phyloP scores from a whole-genome alignment of 805 yeast genomes.

The Zygosaccharomyces gambellarensis region DNA sequence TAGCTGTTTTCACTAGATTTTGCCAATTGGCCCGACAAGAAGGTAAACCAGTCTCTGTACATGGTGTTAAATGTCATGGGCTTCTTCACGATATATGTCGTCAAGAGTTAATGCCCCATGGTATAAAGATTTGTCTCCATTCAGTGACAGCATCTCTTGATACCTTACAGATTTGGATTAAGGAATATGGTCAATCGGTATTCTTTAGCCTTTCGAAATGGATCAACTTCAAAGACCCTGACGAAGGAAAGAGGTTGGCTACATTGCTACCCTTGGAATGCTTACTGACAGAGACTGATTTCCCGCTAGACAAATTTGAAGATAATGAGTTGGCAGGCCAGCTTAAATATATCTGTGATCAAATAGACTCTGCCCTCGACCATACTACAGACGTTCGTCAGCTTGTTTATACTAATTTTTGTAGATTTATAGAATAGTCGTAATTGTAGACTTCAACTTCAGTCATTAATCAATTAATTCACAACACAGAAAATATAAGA shows the following conservation, averaged over 20 bases:
- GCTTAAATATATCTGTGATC: constrained; percentile 12
- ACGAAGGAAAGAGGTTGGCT: constrained; percentile 31
- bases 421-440: constrained; percentile 10
- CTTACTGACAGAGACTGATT: constrained; percentile 53
- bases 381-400: background rate
- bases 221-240: constrained; percentile 29
- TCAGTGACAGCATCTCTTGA: constrained; percentile 83
- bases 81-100: constrained; percentile 41
- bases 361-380: constrained; percentile 9
- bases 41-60: constrained; percentile 61
- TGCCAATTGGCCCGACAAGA: constrained; percentile 49
- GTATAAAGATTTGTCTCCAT: constrained; percentile 56
- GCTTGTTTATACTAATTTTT: constrained; percentile 18
- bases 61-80: constrained; percentile 80
- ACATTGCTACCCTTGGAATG: constrained; percentile 34
- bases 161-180: constrained; percentile 49
- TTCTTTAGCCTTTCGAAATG: constrained; percentile 31
- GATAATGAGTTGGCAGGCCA: constrained; percentile 10
- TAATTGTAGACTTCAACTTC: background rate
- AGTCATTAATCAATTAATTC: background rate
- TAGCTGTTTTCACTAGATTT: constrained; percentile 44
- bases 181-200: constrained; percentile 21
- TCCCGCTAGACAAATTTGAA: constrained; percentile 23
- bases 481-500: constrained; percentile 1
- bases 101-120: constrained; percentile 23